Conservation (phyloP, 768 basidiomycete genomes). For the Thelephora ganbajun region DNA sequence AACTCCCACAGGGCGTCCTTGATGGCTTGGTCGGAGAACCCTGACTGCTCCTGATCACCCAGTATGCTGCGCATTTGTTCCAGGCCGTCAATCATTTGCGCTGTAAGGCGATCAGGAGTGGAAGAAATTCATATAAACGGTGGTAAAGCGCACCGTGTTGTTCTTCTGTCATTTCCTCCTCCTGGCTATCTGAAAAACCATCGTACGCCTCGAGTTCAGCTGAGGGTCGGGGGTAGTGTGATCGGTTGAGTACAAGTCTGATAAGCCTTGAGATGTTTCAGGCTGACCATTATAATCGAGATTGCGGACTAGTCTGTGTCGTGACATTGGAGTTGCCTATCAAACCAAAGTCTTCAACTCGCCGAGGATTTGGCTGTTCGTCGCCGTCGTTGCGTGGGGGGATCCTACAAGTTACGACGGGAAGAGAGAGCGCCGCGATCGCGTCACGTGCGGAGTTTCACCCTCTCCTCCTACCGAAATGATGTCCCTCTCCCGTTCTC, state of each 20-base stretch:
- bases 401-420: background rate
- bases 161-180: slow-evolving; percentile 68
- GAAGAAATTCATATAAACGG: background rate
- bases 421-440: too few species aligned
- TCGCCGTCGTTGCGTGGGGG: background rate
- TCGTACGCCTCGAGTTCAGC: slow-evolving; percentile 75
- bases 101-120: slow-evolving; percentile 17
- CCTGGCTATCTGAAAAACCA: slow-evolving; percentile 63
- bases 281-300: slow-evolving; percentile 47
- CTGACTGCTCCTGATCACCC: slow-evolving; percentile 49
- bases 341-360: background rate
- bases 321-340: slow-evolving; percentile 46
- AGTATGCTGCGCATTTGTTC: slow-evolving; percentile 55
- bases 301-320: slow-evolving; percentile 83
- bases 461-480: slow-evolving; percentile 19
- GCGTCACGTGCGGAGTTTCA: background rate
- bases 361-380: background rate
- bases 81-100: slow-evolving; percentile 56
- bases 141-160: slow-evolving; percentile 57
- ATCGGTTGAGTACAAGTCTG: background rate
- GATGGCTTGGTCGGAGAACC: slow-evolving; percentile 62
- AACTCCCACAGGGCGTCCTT: slow-evolving; percentile 75
- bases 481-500: slow-evolving; percentile 36
- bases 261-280: slow-evolving; percentile 20
- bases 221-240: slow-evolving; percentile 16